Evolutionary conservation across 495 filamentous ascomycete genomes (phyloP).

Genomic region (Annulohypoxylon bovei): DNA sequence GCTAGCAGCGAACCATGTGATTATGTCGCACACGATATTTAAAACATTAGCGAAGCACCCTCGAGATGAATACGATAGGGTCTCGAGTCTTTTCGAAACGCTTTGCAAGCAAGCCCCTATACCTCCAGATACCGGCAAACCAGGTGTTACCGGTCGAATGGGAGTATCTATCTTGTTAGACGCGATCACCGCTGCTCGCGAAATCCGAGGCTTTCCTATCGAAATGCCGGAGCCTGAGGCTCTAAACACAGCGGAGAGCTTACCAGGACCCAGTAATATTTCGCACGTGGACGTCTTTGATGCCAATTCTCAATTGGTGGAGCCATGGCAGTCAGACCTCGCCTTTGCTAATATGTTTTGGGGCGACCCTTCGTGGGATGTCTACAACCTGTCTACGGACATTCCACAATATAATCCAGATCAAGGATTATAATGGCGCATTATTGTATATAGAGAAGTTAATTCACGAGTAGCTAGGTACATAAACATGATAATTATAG

Average conservation of each 20-base stretch:
- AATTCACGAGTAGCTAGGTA: not conserved
- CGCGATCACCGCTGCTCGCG: slow-evolving; percentile 25
- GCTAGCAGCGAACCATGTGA: slow-evolving; percentile 44
- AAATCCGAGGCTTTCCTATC: slow-evolving; percentile 27
- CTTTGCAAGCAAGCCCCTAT: slow-evolving; percentile 38
- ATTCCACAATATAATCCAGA: slow-evolving; percentile 19
- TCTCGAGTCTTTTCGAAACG: slow-evolving; percentile 37
- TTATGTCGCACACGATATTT: slow-evolving; percentile 42
- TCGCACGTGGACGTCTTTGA: slow-evolving; percentile 14
- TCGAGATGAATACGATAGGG: slow-evolving; percentile 36
- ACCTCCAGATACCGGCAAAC: slow-evolving; percentile 7
- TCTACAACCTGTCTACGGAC: slow-evolving; percentile 21
- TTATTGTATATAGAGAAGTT: slow-evolving; percentile 7
- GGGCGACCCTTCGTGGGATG: slow-evolving; percentile 38
- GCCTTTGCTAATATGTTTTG: slow-evolving; percentile 39
- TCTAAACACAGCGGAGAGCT: slow-evolving; percentile 1
- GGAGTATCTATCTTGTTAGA: slow-evolving; percentile 39
- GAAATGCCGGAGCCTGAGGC: slow-evolving; percentile 17
- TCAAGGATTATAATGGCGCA: slow-evolving; percentile 8
- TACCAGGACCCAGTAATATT: not conserved
- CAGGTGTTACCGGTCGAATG: slow-evolving; percentile 27
- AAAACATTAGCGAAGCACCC: slow-evolving; percentile 22
- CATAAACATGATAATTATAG: not conserved
- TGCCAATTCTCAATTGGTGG: slow-evolving; percentile 11
- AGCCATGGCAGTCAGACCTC: slow-evolving; percentile 37